phyloP scores from a whole-genome alignment of 1,284 basidiomycete genomes.

The Ceratobasidium sp. region DNA sequence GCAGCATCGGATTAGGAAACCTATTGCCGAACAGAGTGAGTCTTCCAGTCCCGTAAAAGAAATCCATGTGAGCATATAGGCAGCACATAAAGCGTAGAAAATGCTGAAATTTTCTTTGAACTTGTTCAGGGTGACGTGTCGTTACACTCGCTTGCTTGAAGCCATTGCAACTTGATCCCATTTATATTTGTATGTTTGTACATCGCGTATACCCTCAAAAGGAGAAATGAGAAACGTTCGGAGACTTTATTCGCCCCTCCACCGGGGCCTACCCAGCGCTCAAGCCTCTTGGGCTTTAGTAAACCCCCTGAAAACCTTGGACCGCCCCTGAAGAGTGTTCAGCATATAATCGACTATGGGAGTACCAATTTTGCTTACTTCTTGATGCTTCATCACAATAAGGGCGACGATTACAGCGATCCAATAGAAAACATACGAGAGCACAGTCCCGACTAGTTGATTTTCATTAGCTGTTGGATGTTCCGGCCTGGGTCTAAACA shows the following conservation, averaged over 20 bases:
- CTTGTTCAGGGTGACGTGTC: background rate
- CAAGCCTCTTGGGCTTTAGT: conserved; percentile 14
- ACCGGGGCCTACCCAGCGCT: background rate
- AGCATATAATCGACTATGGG: background rate
- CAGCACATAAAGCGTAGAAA: background rate
- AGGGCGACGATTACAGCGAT: conserved; percentile 59
- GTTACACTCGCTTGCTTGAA: background rate
- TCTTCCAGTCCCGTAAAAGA: background rate
- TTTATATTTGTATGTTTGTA: background rate
- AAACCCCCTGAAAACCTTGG: conserved; percentile 10
- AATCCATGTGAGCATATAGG: background rate
- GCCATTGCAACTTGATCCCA: background rate
- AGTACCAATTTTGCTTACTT: background rate
- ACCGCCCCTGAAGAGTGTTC: background rate
- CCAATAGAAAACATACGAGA: conserved; percentile 63
- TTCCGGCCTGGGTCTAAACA: background rate
- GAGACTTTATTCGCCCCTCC: background rate
- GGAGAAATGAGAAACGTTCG: background rate
- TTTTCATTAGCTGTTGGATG: background rate
- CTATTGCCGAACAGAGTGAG: background rate
- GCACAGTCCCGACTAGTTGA: conserved; percentile 58
- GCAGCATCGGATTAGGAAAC: background rate
- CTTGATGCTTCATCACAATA: conserved; percentile 48
- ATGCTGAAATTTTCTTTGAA: background rate
- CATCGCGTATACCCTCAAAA: background rate